Percentiles rank a stretch among this genome's conserved stretches.
These are phyloP conservation scores for Tuber microsphaerosporum DNA, from an alignment of 495 filamentous ascomycete species.

Conservation along the genomic window DNA sequence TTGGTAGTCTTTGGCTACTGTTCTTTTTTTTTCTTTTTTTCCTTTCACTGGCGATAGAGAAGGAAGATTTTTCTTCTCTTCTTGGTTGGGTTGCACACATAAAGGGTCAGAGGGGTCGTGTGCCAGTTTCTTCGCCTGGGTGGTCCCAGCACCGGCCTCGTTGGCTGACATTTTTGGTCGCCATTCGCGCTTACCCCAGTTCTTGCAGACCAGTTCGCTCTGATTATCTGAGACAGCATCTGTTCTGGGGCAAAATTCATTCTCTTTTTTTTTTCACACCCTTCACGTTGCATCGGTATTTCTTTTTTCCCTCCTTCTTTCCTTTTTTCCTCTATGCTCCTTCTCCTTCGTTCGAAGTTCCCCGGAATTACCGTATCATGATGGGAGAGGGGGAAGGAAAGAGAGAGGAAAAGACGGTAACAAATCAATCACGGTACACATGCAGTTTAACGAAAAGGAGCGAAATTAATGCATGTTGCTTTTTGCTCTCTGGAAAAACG, in stretches of 20 bases:
- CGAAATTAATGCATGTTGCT: background rate
- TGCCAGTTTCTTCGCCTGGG: background rate
- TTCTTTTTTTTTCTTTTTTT: background rate
- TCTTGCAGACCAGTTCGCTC: constrained; percentile 14
- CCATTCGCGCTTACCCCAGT: constrained; percentile 32
- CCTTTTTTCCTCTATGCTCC: background rate
- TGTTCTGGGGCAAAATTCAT: constrained; percentile 18
- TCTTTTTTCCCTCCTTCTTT: constrained; percentile 9
- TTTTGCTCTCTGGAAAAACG: background rate
- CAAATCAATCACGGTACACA: background rate
- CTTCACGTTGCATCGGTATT: background rate
- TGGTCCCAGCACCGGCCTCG: constrained; percentile 15
- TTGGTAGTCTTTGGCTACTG: background rate
- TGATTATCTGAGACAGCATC: constrained; percentile 37
- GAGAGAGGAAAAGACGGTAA: background rate
- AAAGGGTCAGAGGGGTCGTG: background rate
- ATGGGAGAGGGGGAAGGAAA: background rate
- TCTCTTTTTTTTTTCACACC: constrained; percentile 2
- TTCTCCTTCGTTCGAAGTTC: background rate
- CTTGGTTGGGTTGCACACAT: background rate
- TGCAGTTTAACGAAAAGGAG: background rate
- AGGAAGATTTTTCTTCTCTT: background rate
- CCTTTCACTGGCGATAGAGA: background rate
- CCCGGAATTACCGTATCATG: background rate
- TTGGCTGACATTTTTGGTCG: constrained; percentile 33